Base-by-base conservation (phyloP, 169 alveolate genomes). In the Plasmodium knowlesi region DNA sequence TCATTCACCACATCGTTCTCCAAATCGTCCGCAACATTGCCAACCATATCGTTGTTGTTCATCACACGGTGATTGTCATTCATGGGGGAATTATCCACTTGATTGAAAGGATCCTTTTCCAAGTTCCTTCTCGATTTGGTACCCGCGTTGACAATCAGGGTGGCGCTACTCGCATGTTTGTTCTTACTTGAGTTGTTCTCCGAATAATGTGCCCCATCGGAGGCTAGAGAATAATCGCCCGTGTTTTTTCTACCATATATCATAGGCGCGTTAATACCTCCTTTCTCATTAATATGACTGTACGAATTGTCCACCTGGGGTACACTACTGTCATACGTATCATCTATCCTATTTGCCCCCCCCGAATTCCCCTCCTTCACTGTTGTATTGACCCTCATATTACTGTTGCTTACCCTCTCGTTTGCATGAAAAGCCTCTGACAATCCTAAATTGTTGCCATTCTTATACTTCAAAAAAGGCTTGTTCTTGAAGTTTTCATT, bases 401-500 rank as follows among this genome's bases (percentile, higher is more conserved):
- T 57, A 78, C 28, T 32, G 34, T 79, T 88, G 72, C 43, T 16
- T n/a, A 39, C 82, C 10, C 50, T n/a, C 2, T 88, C 88, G 8
- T 19, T 5, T 22, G 73, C 16, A 16, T 57, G 82, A 57, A 39
- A 78, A 5, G 70, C 90, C 41, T 78, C 89, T 32, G 94, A 88
- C 37, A 88, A 22, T 5, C 41, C 88, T 37, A 88, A 88, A 67
- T 39, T 25, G 61, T 88, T 88, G 25, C 81, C 70, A 57, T 88
- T 88, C 2, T 88, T 88, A 57, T 88, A 41, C 46, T 88, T 88
- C 71, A 88, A 67, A 57, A 88, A 88, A 19, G 90, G 76, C 71
- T 88, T 88, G 34, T 88, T 88, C 61, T 88, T 88, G 41, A 88
- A 88, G 72, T 88, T 88, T 25, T 88, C 94, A 79, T 88, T 88